Conservation (phyloP, 148 eudicot species). For the Pharnaceum exiguum region DNA sequence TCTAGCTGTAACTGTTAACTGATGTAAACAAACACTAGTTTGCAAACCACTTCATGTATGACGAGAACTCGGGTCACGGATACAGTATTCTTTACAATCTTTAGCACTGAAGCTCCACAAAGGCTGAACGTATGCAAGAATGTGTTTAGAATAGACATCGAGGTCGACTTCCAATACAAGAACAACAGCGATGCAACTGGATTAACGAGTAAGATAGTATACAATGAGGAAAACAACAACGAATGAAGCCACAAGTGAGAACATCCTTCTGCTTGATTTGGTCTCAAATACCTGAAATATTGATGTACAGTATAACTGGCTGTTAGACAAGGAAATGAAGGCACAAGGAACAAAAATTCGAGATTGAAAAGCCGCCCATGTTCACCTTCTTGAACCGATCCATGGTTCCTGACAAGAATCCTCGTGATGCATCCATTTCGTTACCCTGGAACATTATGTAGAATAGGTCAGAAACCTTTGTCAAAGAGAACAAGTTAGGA, state of each 20-base stretch:
- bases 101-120: constrained; percentile 6
- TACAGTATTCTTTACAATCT: constrained; percentile 17
- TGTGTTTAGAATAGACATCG: background rate
- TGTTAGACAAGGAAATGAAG: background rate
- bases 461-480: background rate
- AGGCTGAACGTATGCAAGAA: background rate
- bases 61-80: background rate
- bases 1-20: background rate
- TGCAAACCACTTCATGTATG: constrained; percentile 14
- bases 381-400: constrained; percentile 87
- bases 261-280: constrained; percentile 85
- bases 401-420: constrained; percentile 89
- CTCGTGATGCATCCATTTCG: constrained; percentile 90
- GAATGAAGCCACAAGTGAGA: constrained; percentile 76
- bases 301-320: background rate
- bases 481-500: background rate
- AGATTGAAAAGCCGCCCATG: background rate
- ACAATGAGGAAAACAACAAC: constrained; percentile 65
- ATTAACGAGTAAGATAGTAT: constrained; percentile 82
- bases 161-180: constrained; percentile 8
- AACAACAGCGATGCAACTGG: background rate
- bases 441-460: constrained; percentile 49
- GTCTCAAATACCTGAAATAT: constrained; percentile 72
- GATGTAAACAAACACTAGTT: background rate
- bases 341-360: background rate